Evolutionary conservation across 768 basidiomycete genomes (phyloP).

Genomic region (Pleurotus eryngii): DNA sequence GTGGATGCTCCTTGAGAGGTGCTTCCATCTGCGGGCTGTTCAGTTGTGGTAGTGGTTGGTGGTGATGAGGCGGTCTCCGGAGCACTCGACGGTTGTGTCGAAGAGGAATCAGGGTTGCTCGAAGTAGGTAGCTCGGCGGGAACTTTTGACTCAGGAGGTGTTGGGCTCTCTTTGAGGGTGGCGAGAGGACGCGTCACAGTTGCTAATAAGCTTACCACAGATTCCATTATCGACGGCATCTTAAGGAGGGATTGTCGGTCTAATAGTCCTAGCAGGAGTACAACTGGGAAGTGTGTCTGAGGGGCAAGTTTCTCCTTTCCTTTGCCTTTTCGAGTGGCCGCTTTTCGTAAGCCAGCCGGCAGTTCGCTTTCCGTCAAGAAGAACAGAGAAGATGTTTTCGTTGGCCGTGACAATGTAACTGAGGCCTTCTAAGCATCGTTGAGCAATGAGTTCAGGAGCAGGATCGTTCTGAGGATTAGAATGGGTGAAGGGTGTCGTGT

Average conservation of each 20-base stretch:
- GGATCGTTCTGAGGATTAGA: conserved; percentile 66
- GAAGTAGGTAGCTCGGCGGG: conserved; percentile 1
- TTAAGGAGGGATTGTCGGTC: conserved; percentile 84
- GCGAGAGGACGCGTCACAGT: conserved; percentile 84
- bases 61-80: conserved; percentile 1
- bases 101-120: background rate
- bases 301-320: conserved; percentile 86
- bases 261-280: conserved; percentile 81
- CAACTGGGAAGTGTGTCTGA: conserved; percentile 87
- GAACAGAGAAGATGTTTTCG: conserved; percentile 78
- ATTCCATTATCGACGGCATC: conserved; percentile 90
- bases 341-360: conserved; percentile 69
- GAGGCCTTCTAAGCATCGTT: conserved; percentile 90
- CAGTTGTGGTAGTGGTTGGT: background rate
- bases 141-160: conserved; percentile 15
- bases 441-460: conserved; percentile 89
- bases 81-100: background rate
- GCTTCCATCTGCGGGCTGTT: background rate
- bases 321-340: conserved; percentile 82
- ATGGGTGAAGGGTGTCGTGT: conserved; percentile 44
- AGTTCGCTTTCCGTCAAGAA: conserved; percentile 96
- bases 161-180: conserved; percentile 51
- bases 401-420: conserved; percentile 85
- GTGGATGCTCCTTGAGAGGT: background rate
- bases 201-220: conserved; percentile 83